Evolutionary conservation across 2,329 filamentous ascomycete genomes (phyloP).

Genomic region (Biscogniauxia marginata): DNA sequence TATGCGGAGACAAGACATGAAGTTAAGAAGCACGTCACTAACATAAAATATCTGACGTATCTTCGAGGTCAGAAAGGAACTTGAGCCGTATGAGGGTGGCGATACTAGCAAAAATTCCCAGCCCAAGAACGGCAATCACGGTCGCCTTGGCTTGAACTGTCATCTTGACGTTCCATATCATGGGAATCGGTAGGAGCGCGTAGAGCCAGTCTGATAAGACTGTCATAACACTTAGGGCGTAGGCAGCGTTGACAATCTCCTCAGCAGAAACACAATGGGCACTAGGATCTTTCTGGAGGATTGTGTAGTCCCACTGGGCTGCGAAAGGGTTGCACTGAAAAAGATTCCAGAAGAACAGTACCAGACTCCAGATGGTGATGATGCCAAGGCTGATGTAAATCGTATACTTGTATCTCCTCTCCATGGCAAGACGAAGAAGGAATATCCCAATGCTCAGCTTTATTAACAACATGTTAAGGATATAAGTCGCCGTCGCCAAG

Average conservation of each 20-base stretch:
- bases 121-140: conserved; percentile 47
- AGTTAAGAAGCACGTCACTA: conserved; percentile 23
- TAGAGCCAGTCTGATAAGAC: conserved; percentile 56
- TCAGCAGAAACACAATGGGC: conserved; percentile 43
- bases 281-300: conserved; percentile 32
- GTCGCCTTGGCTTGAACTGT: conserved; percentile 50
- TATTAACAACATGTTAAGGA: conserved; percentile 55
- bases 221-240: conserved; percentile 51
- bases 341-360: conserved; percentile 51
- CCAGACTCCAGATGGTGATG: conserved; percentile 45
- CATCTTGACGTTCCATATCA: conserved; percentile 56
- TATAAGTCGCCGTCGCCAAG: conserved; percentile 48
- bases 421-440: conserved; percentile 46
- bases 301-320: conserved; percentile 53
- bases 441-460: conserved; percentile 56
- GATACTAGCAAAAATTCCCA: conserved; percentile 54
- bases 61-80: conserved; percentile 45
- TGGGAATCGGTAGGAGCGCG: conserved; percentile 52
- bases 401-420: conserved; percentile 47
- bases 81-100: conserved; percentile 53
- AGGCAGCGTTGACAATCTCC: conserved; percentile 48
- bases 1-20: background rate
- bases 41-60: conserved; percentile 49
- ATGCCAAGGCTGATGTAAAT: conserved; percentile 46
- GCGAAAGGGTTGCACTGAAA: conserved; percentile 47